phyloP scores from a whole-genome alignment of 2,329 filamentous ascomycete genomes.

The Epicoccum sorghinum region DNA sequence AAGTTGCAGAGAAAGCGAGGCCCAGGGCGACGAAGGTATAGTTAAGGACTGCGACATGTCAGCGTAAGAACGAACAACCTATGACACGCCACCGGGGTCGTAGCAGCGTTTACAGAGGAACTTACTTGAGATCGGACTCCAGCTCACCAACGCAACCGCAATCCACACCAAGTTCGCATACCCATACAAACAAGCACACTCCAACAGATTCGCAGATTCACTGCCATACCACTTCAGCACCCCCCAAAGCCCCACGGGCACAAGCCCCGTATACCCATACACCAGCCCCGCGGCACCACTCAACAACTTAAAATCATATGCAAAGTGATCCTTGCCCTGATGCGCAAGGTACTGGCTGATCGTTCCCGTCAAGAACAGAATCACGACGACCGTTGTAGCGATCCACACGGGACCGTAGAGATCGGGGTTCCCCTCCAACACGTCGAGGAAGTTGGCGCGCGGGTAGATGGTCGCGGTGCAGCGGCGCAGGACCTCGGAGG shows the following conservation, averaged over 20 bases:
- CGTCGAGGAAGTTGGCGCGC: slow-evolving; percentile 92
- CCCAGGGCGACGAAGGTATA: slow-evolving; percentile 85
- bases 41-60: slow-evolving; percentile 68
- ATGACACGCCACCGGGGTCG: too few species aligned
- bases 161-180: slow-evolving; percentile 99
- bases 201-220: slow-evolving; percentile 88
- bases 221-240: slow-evolving; percentile 94
- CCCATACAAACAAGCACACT: slow-evolving; percentile 94
- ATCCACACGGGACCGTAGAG: slow-evolving; percentile 99
- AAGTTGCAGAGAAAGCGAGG: slow-evolving; percentile 46
- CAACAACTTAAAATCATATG: slow-evolving; percentile 88
- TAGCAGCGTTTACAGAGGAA: neutral
- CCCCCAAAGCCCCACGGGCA: slow-evolving; percentile 85
- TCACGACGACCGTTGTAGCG: slow-evolving; percentile 94
- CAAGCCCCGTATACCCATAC: slow-evolving; percentile 86
- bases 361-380: slow-evolving; percentile 92
- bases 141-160: slow-evolving; percentile 87
- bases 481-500: slow-evolving; percentile 81
- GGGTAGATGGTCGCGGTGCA: slow-evolving; percentile 91
- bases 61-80: neutral
- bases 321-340: slow-evolving; percentile 72
- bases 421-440: slow-evolving; percentile 95
- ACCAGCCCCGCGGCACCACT: slow-evolving; percentile 90
- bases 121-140: slow-evolving; percentile 76
- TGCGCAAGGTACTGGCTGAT: slow-evolving; percentile 87